Base-by-base conservation (phyloP, 768 basidiomycete genomes). In the Leccinum olivaceopallidum region DNA sequence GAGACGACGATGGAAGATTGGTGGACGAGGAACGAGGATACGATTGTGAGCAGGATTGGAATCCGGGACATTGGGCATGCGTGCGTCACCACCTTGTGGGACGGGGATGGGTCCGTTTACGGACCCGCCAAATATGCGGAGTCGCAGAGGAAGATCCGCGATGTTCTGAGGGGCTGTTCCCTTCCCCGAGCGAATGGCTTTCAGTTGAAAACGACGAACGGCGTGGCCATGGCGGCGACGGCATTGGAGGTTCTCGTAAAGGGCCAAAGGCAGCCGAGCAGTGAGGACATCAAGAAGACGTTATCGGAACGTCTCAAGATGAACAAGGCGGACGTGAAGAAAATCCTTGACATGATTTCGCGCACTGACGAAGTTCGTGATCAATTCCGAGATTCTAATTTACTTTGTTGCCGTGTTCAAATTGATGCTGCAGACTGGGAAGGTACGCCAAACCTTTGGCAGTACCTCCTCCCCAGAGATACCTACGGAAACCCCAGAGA, bases 21-120 rank as follows among this genome's bases (percentile, higher is more conserved):
- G 51, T 52, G 51, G 51, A 28, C 13, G 10, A 61, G 58, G 47
- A 69, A 71, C 32, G 14, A 63, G 30, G 8, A 9, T 0, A 14
- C 2, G 0, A 20, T 14, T 9, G 60, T 72, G 8, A 22, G 49
- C 8, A 20, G 8, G 2, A 58, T 56, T 30, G 63, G 63, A 1
- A 63, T 73, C 44, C n/a, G 26, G 28, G 64, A 58, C 59, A 36
- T 51, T 22, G 67, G 61, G 1, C 69, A 71, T 26, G 72, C 64
- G 6, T 73, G 72, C 53, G 54, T 68, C 8, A 65, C 66, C 1
- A 53, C 63, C 0, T 59, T 63, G 42, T 0, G n/a, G 42, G 1
- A n/a, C 9, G 42, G 42, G 8, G n/a, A 44, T n/a, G 42, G 2
- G n/a, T 10, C 37, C 6, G 16, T 37, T 4, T 18, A 44, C 9